A percentile compares a stretch with the other conserved stretches of the same genome.
These are phyloP conservation scores for Boletus eberwhitei DNA, from an alignment of 768 basidiomycete species.

Conservation along the genomic window DNA sequence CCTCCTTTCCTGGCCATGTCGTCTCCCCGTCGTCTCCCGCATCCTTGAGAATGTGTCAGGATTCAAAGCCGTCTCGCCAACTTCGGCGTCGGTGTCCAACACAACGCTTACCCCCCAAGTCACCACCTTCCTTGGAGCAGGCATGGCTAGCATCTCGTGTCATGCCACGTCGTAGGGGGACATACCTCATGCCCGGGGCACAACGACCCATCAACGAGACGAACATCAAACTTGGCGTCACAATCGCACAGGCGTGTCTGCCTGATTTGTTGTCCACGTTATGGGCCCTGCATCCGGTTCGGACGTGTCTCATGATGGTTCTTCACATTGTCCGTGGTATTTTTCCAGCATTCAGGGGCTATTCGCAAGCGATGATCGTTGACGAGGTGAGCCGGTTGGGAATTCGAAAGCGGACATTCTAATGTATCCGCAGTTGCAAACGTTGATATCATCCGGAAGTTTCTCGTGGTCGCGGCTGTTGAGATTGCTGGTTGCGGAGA, in stretches of 20 bases:
- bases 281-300: slow-evolving; percentile 60
- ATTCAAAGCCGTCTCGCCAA: slow-evolving; percentile 21
- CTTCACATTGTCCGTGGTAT: slow-evolving; percentile 70
- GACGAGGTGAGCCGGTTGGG: slow-evolving; percentile 59
- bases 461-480: slow-evolving; percentile 68
- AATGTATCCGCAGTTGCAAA: slow-evolving; percentile 52
- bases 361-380: slow-evolving; percentile 82
- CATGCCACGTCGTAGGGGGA: slow-evolving; percentile 43
- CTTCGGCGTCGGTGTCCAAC: slow-evolving; percentile 18
- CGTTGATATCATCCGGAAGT: slow-evolving; percentile 62
- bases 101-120: neutral
- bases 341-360: slow-evolving; percentile 79
- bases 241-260: slow-evolving; percentile 51
- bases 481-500: slow-evolving; percentile 57
- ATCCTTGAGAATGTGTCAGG: slow-evolving; percentile 23
- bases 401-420: slow-evolving; percentile 7
- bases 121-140: slow-evolving; percentile 31
- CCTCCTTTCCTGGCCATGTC: slow-evolving; percentile 15
- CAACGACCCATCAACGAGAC: slow-evolving; percentile 57
- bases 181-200: slow-evolving; percentile 59
- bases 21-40: slow-evolving; percentile 14
- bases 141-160: slow-evolving; percentile 59
- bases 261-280: slow-evolving; percentile 50
- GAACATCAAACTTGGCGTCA: slow-evolving; percentile 57
- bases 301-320: slow-evolving; percentile 67